These are phyloP conservation scores for Fusarium nurragi DNA, from an alignment of 2,329 filamentous ascomycete species.

Conservation along the genomic window DNA sequence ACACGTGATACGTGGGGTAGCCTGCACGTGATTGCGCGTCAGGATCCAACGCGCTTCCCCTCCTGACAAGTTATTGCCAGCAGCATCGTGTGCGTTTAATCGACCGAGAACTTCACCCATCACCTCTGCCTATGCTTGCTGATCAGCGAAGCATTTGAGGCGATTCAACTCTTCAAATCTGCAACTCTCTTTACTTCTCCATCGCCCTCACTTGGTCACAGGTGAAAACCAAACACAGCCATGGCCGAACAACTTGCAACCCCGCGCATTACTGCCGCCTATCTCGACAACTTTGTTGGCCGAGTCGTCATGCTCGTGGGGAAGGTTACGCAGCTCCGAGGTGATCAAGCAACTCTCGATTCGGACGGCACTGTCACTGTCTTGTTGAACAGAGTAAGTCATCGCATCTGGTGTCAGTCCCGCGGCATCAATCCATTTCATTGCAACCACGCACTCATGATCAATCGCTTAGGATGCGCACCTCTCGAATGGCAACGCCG, in stretches of 20 bases:
- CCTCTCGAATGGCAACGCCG: conserved; percentile 73
- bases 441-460: conserved; percentile 6
- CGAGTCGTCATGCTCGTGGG: conserved; percentile 86
- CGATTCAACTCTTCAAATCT: rapidly evolving
- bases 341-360: conserved; percentile 82
- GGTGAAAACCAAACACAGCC: conserved; percentile 37
- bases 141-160: background rate
- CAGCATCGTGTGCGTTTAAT: conserved; percentile 12
- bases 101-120: background rate
- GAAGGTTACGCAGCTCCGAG: conserved; percentile 82
- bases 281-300: conserved; percentile 79
- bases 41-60: conserved; percentile 27
- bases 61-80: conserved; percentile 16
- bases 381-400: conserved; percentile 75
- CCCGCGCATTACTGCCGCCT: conserved; percentile 82
- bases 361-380: conserved; percentile 80
- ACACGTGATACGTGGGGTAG: background rate
- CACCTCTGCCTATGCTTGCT: background rate
- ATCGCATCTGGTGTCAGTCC: background rate
- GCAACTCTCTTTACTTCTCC: background rate
- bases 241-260: conserved; percentile 76
- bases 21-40: conserved; percentile 37
- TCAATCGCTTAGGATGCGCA: conserved; percentile 70
- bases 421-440: background rate
- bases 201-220: background rate